Conservation (phyloP, 2,329 filamentous ascomycete species). For the Fusarium nematophilum region DNA sequence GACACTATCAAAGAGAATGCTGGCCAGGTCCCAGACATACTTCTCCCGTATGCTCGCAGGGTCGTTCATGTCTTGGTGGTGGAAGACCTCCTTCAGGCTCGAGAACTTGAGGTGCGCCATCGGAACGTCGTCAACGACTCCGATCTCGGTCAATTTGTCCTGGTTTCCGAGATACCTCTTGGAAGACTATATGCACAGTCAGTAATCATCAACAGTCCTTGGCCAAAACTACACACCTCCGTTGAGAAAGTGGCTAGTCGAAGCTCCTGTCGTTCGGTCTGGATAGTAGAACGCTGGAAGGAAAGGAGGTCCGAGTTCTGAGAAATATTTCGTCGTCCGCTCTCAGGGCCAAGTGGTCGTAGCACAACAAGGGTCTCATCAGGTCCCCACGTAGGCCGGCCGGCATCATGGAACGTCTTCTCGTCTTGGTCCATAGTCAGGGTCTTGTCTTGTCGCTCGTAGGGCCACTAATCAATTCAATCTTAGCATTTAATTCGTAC, state of each 20-base stretch:
- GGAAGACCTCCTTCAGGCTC: slow-evolving; percentile 54
- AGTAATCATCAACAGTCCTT: neutral
- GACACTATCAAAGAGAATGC: slow-evolving; percentile 85
- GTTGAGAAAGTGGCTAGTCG: slow-evolving; percentile 72
- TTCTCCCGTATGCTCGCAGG: slow-evolving; percentile 71
- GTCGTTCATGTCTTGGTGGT: slow-evolving; percentile 54
- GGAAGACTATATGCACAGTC: slow-evolving; percentile 58
- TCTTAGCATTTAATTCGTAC: slow-evolving; percentile 58
- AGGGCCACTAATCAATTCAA: slow-evolving; percentile 78
- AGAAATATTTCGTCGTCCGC: slow-evolving; percentile 41
- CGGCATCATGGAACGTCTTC: slow-evolving; percentile 75
- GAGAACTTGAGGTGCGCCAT: slow-evolving; percentile 60
- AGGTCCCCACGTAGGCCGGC: slow-evolving; percentile 84
- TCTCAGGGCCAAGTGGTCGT: slow-evolving; percentile 54
- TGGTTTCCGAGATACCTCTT: slow-evolving; percentile 67
- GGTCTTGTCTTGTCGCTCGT: slow-evolving; percentile 81
- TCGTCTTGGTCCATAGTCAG: slow-evolving; percentile 73
- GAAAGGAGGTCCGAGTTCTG: slow-evolving; percentile 47
- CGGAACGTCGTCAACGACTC: slow-evolving; percentile 68
- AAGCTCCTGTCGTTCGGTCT: slow-evolving; percentile 73
- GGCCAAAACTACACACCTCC: slow-evolving; percentile 53
- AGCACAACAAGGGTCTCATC: slow-evolving; percentile 77
- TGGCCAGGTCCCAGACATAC: slow-evolving; percentile 85
- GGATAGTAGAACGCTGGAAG: slow-evolving; percentile 59
- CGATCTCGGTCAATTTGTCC: slow-evolving; percentile 65